Conservation (phyloP, 2,329 filamentous ascomycete genomes). For the Parascedosporium putredinis region DNA sequence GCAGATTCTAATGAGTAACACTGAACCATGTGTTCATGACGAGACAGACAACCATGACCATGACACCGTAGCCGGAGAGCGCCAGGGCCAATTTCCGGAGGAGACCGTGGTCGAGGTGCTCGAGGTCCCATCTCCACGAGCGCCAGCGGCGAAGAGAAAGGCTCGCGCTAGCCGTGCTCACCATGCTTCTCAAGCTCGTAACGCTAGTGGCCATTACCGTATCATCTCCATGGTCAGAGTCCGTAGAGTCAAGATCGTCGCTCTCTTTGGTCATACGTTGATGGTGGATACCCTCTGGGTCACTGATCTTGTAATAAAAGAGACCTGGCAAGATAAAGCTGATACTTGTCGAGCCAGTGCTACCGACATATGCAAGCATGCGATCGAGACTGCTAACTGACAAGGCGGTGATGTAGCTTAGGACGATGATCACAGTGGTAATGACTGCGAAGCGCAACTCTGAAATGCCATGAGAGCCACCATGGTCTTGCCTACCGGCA, state of each 20-base stretch:
- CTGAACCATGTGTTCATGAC: constrained; percentile 76
- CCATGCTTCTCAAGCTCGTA: constrained; percentile 31
- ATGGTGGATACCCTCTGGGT: constrained; percentile 76
- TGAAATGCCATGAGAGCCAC: constrained; percentile 46
- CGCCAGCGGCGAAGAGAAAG: constrained; percentile 18
- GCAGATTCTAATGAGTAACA: constrained; percentile 41
- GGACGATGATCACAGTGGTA: constrained; percentile 73
- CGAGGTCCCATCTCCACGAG: constrained; percentile 43
- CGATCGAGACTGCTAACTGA: constrained; percentile 83
- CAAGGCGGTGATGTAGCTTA: constrained; percentile 81
- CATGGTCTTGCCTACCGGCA: not conserved
- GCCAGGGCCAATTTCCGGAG: constrained; percentile 65
- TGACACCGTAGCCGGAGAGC: constrained; percentile 70
- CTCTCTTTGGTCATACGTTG: constrained; percentile 84
- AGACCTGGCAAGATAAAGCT: constrained; percentile 93
- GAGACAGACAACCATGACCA: constrained; percentile 85
- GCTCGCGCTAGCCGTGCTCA: constrained; percentile 23
- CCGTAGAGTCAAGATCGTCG: constrained; percentile 63
- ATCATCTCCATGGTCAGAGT: constrained; percentile 39
- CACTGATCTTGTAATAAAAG: constrained; percentile 97
- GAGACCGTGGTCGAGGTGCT: constrained; percentile 53
- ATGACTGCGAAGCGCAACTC: constrained; percentile 83
- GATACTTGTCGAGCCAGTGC: constrained; percentile 88
- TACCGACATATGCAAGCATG: constrained; percentile 89
- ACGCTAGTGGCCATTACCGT: constrained; percentile 34